Conservation (phyloP, 1,139 yeast species). For the Saccharomyces pastorianus region DNA sequence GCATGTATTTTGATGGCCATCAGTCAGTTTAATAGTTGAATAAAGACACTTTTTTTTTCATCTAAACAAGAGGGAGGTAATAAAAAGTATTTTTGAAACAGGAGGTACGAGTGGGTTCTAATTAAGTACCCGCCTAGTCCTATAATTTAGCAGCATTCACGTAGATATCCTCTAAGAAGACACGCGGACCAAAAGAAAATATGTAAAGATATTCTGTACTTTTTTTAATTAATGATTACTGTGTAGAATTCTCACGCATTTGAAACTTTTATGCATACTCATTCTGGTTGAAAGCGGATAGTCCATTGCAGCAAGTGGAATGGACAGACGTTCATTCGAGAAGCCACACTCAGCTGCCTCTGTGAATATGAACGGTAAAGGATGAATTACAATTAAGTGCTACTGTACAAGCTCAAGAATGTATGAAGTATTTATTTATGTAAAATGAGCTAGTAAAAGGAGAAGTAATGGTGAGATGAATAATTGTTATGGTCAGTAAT, state of each 20-base stretch:
- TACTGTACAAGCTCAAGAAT: background rate
- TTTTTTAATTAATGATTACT: background rate
- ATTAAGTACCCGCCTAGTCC: background rate
- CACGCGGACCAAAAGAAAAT: background rate
- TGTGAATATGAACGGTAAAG: background rate
- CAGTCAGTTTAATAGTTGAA: slow-evolving; percentile 40
- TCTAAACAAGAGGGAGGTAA: background rate
- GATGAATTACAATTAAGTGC: background rate
- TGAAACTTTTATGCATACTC: background rate
- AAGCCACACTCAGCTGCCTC: no score
- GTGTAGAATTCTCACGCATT: background rate
- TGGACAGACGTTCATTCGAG: background rate
- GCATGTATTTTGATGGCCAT: slow-evolving; percentile 86
- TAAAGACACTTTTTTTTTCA: background rate
- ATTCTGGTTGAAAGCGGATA: background rate
- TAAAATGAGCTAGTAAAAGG: background rate
- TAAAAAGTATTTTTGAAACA: background rate
- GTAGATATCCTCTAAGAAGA: background rate
- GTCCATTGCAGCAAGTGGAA: background rate
- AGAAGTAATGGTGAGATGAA: background rate
- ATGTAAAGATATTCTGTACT: background rate
- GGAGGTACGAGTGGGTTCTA: background rate
- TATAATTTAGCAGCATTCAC: background rate
- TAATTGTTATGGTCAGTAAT: slow-evolving; percentile 12
- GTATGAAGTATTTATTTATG: background rate